Percentiles rank a stretch among this genome's conserved stretches.
Evolutionary conservation across 768 basidiomycete species (phyloP).

Genomic region (Pulveroboletus frians): DNA sequence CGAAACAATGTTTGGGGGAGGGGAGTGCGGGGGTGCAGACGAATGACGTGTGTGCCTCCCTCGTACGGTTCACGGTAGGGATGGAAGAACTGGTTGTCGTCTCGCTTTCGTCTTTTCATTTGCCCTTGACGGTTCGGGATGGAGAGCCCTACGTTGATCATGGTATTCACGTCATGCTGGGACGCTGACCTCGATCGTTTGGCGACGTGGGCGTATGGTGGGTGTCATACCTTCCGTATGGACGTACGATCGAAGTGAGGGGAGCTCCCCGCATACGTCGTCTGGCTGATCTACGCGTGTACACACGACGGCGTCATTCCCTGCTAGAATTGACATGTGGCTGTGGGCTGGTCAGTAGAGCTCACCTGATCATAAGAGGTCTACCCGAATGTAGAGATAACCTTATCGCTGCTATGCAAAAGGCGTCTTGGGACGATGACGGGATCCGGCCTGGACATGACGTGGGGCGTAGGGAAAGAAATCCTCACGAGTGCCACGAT

Average conservation of each 20-base stretch:
- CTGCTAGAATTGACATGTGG: background rate
- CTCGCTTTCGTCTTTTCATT: background rate
- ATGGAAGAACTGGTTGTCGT: background rate
- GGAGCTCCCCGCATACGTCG: background rate
- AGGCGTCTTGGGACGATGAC: too few relatives aligned
- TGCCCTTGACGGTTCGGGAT: constrained; percentile 7
- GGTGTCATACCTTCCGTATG: constrained; percentile 8
- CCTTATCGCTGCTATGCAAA: too few relatives aligned
- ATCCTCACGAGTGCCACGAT: too few relatives aligned
- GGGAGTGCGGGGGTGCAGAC: constrained; percentile 18
- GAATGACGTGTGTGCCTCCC: constrained; percentile 15
- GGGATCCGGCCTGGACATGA: too few relatives aligned
- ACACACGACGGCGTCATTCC: too few relatives aligned
- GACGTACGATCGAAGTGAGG: constrained; percentile 4
- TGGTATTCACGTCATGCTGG: constrained; percentile 4
- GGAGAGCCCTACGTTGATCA: constrained; percentile 8
- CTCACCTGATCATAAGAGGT: too few relatives aligned
- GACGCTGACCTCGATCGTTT: constrained; percentile 7
- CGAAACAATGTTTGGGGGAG: constrained; percentile 14
- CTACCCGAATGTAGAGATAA: too few relatives aligned
- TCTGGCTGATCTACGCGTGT: constrained; percentile 3
- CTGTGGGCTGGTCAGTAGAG: background rate
- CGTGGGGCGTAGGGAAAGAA: too few relatives aligned
- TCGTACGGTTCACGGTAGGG: constrained; percentile 7
- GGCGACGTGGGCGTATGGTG: background rate